These are phyloP conservation scores for Fragaria iinumae DNA, from an alignment of 306 rosid species.

Conservation along the genomic window DNA sequence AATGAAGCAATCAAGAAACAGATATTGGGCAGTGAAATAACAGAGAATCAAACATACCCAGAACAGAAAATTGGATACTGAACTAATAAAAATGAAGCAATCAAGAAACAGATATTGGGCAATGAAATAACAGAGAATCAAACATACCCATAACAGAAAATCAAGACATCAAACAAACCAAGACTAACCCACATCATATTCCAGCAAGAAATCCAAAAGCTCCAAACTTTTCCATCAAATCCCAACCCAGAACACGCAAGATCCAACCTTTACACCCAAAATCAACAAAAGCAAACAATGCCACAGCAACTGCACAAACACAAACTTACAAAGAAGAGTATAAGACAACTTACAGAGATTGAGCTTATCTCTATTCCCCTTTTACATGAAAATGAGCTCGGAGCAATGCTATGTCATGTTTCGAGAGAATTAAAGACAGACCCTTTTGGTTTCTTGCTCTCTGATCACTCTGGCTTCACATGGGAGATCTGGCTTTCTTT, in stretches of 20 bases:
- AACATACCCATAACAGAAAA: slow-evolving; percentile 14
- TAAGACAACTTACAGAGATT: slow-evolving; percentile 46
- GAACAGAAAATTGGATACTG: not conserved
- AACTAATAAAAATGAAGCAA: not conserved
- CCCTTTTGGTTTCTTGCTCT: slow-evolving; percentile 7
- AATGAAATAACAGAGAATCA: not conserved
- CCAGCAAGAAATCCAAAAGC: slow-evolving; percentile 8
- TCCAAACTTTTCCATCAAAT: slow-evolving; percentile 20
- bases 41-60: not conserved
- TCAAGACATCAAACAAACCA: slow-evolving; percentile 22
- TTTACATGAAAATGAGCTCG: slow-evolving; percentile 31
- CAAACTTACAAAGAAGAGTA: not conserved
- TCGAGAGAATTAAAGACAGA: not conserved
- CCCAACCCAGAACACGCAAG: slow-evolving; percentile 14
- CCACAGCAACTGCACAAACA: not conserved
- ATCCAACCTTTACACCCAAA: slow-evolving; percentile 14
- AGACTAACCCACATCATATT: slow-evolving; percentile 24
- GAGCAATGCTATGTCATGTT: slow-evolving; percentile 16
- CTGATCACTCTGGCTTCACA: slow-evolving; percentile 22
- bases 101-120: not conserved
- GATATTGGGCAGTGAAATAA: not conserved
- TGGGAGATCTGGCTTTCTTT: slow-evolving; percentile 5
- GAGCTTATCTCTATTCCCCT: slow-evolving; percentile 15
- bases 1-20: not conserved
- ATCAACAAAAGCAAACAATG: slow-evolving; percentile 1